Evolutionary conservation across 1,284 basidiomycete genomes (phyloP), one percentile per base, ranked within the genome.

Genomic region (Anthracocystis walkeri): DNA sequence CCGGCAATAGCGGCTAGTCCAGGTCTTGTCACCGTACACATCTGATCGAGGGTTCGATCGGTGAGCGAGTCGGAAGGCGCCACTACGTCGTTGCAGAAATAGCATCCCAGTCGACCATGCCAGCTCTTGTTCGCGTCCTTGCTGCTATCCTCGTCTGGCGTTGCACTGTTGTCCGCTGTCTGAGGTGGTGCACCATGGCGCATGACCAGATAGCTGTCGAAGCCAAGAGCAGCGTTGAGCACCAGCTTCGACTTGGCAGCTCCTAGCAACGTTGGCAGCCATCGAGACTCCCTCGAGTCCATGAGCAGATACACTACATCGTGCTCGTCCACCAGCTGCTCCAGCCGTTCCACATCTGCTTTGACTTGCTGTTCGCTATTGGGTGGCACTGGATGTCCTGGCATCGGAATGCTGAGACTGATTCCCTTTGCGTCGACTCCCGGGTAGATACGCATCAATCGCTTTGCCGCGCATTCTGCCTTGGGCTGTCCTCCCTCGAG

Each of bases 11-110:
- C 90, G 0, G 95, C 97, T 0, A 98, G 88, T 0, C 96, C 96
- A 0, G 97, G 96, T n/a, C 97, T 88, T 0, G 96, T 97, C 14
- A 99, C 97, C 0, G 97, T 99, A 83, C 97, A 99, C 96, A 98
- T 98, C 84, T 99, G 96, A 84, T 99, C 97, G 27, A 99, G 89
- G 1, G 95, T 97, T 38, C 95, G 89, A 82, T 99, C 95, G 0
- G 93, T 92, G 52, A 98, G 87, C 0, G 93, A 95, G 84, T 98
- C 95, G 25, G 92, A 90, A 1, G 97, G 96, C 0, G 96, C 96
- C 18, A 98, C 95, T 52, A 99, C 93, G 79, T 99, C 97, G 78
- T 97, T 98, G 87, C 97, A 99, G 82, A 95, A 99, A 84, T 99
- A 99, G 84, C 96, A 99, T 0, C 96, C 96, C 0, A 84, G 65